A percentile compares a stretch with the other conserved stretches of the same genome.
Evolutionary conservation across 2,329 filamentous ascomycete genomes (phyloP).

Genomic region (Escovopsis sp.): DNA sequence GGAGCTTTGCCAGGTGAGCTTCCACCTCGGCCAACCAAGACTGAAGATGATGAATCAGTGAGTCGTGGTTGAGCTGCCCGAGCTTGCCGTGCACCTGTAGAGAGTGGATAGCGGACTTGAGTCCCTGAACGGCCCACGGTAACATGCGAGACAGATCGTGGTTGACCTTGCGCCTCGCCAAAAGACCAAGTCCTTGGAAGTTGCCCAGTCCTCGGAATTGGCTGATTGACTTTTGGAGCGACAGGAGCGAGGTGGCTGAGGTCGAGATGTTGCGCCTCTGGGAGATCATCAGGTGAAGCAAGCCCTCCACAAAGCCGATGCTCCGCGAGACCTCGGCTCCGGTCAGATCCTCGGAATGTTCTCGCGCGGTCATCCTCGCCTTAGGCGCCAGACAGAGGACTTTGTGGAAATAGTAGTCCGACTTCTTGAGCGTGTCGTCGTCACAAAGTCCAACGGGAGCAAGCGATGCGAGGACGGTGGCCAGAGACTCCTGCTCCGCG

Average conservation of each 20-base stretch:
- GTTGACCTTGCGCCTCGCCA: slow-evolving; percentile 8
- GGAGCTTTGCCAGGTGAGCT: slow-evolving; percentile 25
- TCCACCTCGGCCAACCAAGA: slow-evolving; percentile 35
- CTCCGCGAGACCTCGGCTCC: slow-evolving; percentile 65
- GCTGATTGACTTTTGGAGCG: slow-evolving; percentile 23
- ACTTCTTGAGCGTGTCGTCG: slow-evolving; percentile 15
- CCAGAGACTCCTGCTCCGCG: slow-evolving; percentile 55
- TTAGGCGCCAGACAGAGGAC: slow-evolving; percentile 58
- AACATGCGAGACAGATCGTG: slow-evolving; percentile 16
- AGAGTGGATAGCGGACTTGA: slow-evolving; percentile 47
- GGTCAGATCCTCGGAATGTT: slow-evolving; percentile 76
- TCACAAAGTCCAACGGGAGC: slow-evolving; percentile 22
- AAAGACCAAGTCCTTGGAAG: slow-evolving; percentile 10
- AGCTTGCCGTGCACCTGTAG: slow-evolving; percentile 53
- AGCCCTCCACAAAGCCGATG: slow-evolving; percentile 72
- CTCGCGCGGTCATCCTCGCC: slow-evolving; percentile 49
- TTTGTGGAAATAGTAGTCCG: slow-evolving; percentile 66
- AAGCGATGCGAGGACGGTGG: slow-evolving; percentile 51
- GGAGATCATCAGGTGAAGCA: slow-evolving; percentile 50
- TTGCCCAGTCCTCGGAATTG: slow-evolving; percentile 23
- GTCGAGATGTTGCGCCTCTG: slow-evolving; percentile 41
- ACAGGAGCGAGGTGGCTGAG: slow-evolving; percentile 21
- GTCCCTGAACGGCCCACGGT: slow-evolving; percentile 54
- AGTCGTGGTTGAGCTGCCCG: slow-evolving; percentile 34
- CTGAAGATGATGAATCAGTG: slow-evolving; percentile 30